Evolutionary conservation across 805 yeast species (phyloP).

Genomic region (Suhomyces xylopsoci): DNA sequence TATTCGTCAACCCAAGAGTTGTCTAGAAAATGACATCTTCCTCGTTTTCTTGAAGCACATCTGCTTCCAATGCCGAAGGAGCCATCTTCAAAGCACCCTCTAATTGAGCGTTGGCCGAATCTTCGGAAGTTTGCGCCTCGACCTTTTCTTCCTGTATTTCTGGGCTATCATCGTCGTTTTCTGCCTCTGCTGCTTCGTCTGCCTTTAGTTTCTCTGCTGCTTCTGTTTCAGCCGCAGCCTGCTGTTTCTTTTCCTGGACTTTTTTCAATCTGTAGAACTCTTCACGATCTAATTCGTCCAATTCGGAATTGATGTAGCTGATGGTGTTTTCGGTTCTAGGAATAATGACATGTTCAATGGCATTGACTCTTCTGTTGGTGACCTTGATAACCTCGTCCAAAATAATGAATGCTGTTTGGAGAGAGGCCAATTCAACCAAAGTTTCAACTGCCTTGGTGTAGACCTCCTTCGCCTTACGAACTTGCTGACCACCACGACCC

Average conservation of each 20-base stretch:
- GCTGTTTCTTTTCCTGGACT: conserved; percentile 91
- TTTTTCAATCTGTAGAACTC: conserved; percentile 95
- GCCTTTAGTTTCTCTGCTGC: conserved; percentile 40
- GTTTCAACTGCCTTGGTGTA: conserved; percentile 97
- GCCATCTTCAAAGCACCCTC: conserved; percentile 15
- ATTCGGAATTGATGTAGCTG: conserved; percentile 84
- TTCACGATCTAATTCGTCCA: conserved; percentile 97
- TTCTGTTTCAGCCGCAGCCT: conserved; percentile 66
- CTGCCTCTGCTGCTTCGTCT: conserved; percentile 12
- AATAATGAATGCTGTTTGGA: conserved; percentile 95
- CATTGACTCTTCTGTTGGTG: conserved; percentile 96
- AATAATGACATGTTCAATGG: conserved; percentile 96
- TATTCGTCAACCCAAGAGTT: background rate
- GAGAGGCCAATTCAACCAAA: conserved; percentile 88
- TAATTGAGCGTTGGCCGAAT: background rate
- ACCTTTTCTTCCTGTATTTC: conserved; percentile 14
- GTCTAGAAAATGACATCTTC: conserved; percentile 44
- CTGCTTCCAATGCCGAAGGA: conserved; percentile 19
- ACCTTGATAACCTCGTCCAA: conserved; percentile 97
- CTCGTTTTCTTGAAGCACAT: conserved; percentile 40
- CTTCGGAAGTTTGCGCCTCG: conserved; percentile 19
- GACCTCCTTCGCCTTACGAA: conserved; percentile 88
- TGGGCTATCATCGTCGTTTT: background rate
- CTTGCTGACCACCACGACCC: conserved; percentile 98
- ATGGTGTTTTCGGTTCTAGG: conserved; percentile 98